A percentile compares a stretch with the other conserved stretches of the same genome.
Evolutionary conservation across 2,329 filamentous ascomycete genomes (phyloP).

Genomic region (Apiospora rasikravindrae): DNA sequence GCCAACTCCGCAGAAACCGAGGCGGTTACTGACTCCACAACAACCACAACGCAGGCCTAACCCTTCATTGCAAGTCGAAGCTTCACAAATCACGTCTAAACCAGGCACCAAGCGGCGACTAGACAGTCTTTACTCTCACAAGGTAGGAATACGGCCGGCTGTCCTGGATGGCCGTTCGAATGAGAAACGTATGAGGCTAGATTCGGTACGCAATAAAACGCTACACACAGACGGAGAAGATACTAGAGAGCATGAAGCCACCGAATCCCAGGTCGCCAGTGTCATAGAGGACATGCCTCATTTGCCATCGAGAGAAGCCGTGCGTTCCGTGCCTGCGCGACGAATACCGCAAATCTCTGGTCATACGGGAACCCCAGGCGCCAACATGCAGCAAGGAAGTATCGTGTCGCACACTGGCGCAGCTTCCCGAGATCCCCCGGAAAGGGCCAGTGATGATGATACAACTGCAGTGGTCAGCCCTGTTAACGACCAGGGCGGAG

Average conservation of each 20-base stretch:
- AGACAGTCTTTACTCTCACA: not conserved
- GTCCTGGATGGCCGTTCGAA: not conserved
- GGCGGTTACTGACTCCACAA: not conserved
- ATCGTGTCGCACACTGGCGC: not conserved
- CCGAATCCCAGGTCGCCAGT: not conserved
- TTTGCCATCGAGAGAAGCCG: conserved; percentile 5
- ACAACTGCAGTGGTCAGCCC: not conserved
- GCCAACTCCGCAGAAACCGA: not conserved
- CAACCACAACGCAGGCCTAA: not conserved
- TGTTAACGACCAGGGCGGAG: not conserved
- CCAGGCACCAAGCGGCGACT: not conserved
- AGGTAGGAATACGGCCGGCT: not conserved
- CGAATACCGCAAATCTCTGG: not conserved
- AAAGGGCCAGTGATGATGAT: not conserved
- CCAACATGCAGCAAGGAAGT: not conserved
- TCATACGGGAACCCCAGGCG: not conserved
- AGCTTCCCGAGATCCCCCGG: not conserved
- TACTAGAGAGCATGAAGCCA: not conserved
- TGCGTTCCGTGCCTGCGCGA: not conserved
- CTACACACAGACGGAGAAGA: not conserved
- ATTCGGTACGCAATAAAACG: not conserved
- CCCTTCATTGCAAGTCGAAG: not conserved
- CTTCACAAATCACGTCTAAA: not conserved
- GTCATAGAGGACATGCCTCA: not conserved
- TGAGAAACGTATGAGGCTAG: not conserved